These are phyloP conservation scores for Cetraspora pellucida DNA, from an alignment of 192 early-diverging fungal genomes.

Conservation along the genomic window DNA sequence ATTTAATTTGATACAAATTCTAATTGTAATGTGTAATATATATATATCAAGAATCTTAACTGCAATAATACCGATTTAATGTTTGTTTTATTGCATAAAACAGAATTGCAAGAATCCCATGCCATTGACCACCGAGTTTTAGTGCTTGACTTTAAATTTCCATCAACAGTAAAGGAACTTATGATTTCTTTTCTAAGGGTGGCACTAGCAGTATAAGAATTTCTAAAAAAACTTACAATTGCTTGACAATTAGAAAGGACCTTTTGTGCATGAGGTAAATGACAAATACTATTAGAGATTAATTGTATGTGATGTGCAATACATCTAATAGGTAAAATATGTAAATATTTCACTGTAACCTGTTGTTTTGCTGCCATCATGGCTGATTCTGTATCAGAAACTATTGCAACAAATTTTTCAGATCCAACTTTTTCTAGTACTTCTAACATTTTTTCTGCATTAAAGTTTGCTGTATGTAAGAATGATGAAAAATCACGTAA, in stretches of 20 bases:
- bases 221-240: not conserved
- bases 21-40: too few species aligned
- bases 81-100: not conserved
- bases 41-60: too few species aligned
- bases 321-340: conserved; percentile 16
- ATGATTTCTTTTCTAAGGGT: not conserved
- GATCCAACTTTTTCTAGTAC: not conserved
- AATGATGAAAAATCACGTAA: not conserved
- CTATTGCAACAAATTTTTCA: not conserved
- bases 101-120: not conserved
- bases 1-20: too few species aligned
- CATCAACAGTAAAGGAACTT: not conserved
- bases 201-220: not conserved
- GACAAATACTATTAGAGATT: not conserved
- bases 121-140: not conserved
- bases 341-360: not conserved
- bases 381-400: not conserved
- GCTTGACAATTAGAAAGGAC: not conserved
- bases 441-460: not conserved
- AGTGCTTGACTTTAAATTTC: not conserved
- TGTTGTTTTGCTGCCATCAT: not conserved
- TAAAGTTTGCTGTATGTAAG: not conserved
- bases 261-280: not conserved
- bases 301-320: conserved; percentile 4
- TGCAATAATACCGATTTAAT: not conserved